Evolutionary conservation across 2,329 filamentous ascomycete genomes (phyloP).

Genomic region (Fusarium incarnatum): DNA sequence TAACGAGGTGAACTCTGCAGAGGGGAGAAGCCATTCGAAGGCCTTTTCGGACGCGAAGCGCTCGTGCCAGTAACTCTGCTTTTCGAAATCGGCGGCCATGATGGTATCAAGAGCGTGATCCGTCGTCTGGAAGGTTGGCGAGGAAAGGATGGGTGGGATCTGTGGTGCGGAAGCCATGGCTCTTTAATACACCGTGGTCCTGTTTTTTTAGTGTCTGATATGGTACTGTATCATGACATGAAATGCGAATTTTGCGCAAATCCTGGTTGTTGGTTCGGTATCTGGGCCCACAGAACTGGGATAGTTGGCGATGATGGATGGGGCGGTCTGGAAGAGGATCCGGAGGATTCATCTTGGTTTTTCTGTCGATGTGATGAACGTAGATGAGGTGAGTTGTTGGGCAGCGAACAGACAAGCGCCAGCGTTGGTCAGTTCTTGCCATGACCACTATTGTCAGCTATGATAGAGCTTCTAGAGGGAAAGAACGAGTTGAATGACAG

Average conservation of each 20-base stretch:
- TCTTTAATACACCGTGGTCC: conserved; percentile 11
- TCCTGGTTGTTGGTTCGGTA: conserved; percentile 20
- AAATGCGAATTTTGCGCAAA: conserved; percentile 31
- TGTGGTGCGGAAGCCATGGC: conserved; percentile 34
- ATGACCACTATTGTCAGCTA: background rate
- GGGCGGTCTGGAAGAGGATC: conserved; percentile 19
- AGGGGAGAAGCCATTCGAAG: conserved; percentile 63
- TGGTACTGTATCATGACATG: conserved; percentile 34
- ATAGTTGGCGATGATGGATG: conserved; percentile 23
- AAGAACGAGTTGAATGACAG: background rate
- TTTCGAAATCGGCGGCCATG: conserved; percentile 58
- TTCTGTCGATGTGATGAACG: background rate
- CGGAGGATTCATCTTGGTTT: conserved; percentile 12
- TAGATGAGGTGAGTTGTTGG: background rate
- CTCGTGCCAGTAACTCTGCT: conserved; percentile 62
- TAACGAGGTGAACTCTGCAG: conserved; percentile 55
- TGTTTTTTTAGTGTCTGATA: conserved; percentile 21
- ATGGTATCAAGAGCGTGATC: conserved; percentile 20
- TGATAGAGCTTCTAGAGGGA: background rate
- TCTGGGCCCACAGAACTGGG: conserved; percentile 36
- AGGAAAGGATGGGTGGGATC: conserved; percentile 36
- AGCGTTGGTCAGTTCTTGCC: background rate
- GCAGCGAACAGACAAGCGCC: background rate
- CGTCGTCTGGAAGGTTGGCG: conserved; percentile 27
- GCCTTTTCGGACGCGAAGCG: conserved; percentile 59